Percentiles rank a stretch among this genome's conserved stretches.
Conservation (phyloP, 2,329 filamentous ascomycete genomes). For the Fusarium denticulatum region DNA sequence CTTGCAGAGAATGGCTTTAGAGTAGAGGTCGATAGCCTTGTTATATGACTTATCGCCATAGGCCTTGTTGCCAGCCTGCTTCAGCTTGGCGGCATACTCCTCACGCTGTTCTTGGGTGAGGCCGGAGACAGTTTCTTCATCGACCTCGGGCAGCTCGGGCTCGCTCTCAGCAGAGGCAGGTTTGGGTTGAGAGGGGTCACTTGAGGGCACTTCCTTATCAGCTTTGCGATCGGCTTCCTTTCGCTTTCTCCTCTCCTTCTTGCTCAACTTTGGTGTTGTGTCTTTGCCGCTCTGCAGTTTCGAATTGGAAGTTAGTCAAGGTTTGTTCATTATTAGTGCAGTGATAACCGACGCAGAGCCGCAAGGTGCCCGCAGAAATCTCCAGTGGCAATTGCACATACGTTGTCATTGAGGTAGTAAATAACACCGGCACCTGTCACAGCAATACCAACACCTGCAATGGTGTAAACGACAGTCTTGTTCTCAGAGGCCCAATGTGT, state of each 20-base stretch:
- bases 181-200: slow-evolving; percentile 55
- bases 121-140: slow-evolving; percentile 64
- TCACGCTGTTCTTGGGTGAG: slow-evolving; percentile 76
- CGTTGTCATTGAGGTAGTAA: slow-evolving; percentile 80
- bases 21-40: slow-evolving; percentile 92
- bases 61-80: slow-evolving; percentile 94
- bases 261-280: slow-evolving; percentile 76
- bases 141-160: slow-evolving; percentile 76
- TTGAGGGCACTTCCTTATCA: slow-evolving; percentile 52
- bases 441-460: slow-evolving; percentile 92
- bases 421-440: slow-evolving; percentile 91
- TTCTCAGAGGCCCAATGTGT: slow-evolving; percentile 94
- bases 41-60: slow-evolving; percentile 95
- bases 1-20: slow-evolving; percentile 95
- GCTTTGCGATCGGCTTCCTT: slow-evolving; percentile 78
- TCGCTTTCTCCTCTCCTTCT: slow-evolving; percentile 89
- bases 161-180: slow-evolving; percentile 64
- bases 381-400: slow-evolving; percentile 47
- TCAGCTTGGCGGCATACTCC: slow-evolving; percentile 88
- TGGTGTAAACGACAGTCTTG: slow-evolving; percentile 94
- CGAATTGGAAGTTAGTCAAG: slow-evolving; percentile 22
- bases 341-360: slow-evolving; percentile 27
- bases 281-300: slow-evolving; percentile 56
- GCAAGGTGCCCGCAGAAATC: slow-evolving; percentile 4
- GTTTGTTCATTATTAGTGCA: not conserved